Evolutionary conservation across 352 stramenopile genomes (phyloP), one percentile per base, ranked within the genome.

Genomic region (Thalassiosira sp.): DNA sequence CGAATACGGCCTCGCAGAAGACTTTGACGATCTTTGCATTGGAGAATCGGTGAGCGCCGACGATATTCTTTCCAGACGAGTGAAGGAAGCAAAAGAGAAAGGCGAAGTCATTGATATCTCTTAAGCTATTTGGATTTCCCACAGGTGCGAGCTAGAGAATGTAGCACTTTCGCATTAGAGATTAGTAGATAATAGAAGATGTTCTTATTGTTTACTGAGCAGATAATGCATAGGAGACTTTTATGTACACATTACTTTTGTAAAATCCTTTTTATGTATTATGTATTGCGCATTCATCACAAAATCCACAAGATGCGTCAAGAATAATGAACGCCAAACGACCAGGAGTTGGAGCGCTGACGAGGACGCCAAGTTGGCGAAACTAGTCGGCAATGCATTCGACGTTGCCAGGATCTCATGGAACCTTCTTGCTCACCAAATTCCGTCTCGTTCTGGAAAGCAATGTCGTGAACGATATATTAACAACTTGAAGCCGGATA

Each of bases 381-480:
- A 53, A n/a, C 49, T 81, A 7, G 70, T 81, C 16, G 35, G 7
- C 20, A 49, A 46, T 24, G 33, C 54, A 20, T 11, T 52, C 37
- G 43, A 56, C 45, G 45, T 52, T 5, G 20, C 40, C 2, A 56
- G 15, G 48, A 15, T 76, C 27, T 62, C 51, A 22, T 86, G 78
- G 78, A 33, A 35, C 13, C 31, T 27, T 25, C 24, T 86, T 3
- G 63, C 79, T 8, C 16, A 45, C 37, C 54, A 63, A 22, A 75
- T 86, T 43, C 46, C 43, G 1, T 62, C 62, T 22, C 66, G 86
- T 5, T 82, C 51, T 6, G 94, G 93, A 24, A 98, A 98, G 77
- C 96, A 98, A 79, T 98, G 95, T 74, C 93, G 96, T 2, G 96
- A 98, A 84, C 92, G 96, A 11, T 98, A 94, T 94, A 94, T 93